Evolutionary conservation across 176 grass and related monocot species (phyloP), one percentile per base, ranked within the genome.

Genomic region (Alloteropsis semialata): DNA sequence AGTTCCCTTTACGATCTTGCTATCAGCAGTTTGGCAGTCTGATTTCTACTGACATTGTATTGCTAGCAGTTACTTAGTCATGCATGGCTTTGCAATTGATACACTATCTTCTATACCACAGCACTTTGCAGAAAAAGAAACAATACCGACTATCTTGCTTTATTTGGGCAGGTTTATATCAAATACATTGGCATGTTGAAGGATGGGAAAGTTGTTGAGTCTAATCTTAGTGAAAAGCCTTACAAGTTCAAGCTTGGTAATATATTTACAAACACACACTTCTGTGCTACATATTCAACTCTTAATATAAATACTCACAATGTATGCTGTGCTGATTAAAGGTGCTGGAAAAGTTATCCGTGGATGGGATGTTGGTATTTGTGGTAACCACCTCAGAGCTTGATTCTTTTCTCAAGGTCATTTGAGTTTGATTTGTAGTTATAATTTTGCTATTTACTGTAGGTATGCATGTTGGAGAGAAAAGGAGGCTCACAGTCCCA

Each of bases 241-340:
- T 92, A 75, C 85, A 90, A 95, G 50, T 98, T 98, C 76, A 94
- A 92, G 70, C 90, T 98, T 77, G 93, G 96, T 98, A 94, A 82
- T 82, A 43, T 79, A 17, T 55, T 22, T 22, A 0, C 67, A 65
- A 24, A 71, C 12, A 46, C 25, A 43, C 0, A 30, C 19, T 50
- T 62, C 36, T 66, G 3, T 78, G 66, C 13, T 39, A 34, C 37
- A 32, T 65, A 0, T 56, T 77, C 13, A 17, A 54, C 37, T 72
- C 14, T 24, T 67, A 57, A 18, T 65, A 37, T 48, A 36, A 65
- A 56, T 82, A 41, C 15, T 86, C 5, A 82, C 6, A 77, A 50
- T 66, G 30, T 51, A 44, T 41, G 8, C 54, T 66, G 21, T 77
- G 25, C 30, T 86, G 24, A 45, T 83, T 86, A 54, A 78, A 98